These are phyloP conservation scores for Coffea eugenioides DNA, from an alignment of 257 asterid species.

Conservation along the genomic window DNA sequence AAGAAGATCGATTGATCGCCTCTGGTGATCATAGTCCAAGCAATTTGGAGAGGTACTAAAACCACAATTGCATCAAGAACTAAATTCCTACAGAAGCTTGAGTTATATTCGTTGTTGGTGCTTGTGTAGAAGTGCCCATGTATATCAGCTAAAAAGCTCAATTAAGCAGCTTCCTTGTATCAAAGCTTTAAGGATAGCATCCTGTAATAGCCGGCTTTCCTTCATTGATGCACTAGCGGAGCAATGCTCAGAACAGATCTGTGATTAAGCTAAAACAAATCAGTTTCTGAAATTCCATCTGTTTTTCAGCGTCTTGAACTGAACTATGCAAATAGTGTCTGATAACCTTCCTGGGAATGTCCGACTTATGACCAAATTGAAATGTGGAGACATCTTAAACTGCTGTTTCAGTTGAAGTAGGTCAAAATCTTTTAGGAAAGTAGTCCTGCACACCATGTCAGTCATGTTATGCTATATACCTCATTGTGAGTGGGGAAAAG, in stretches of 20 bases:
- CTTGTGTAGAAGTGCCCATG: neutral
- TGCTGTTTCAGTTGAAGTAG: neutral
- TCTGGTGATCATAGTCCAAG: slow-evolving; percentile 26
- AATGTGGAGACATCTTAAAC: neutral
- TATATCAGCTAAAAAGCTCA: neutral
- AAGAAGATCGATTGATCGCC: slow-evolving; percentile 15
- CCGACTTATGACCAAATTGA: neutral
- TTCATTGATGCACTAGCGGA: neutral
- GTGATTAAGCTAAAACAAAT: neutral
- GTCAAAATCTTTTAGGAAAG: neutral
- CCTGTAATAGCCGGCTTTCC: neutral
- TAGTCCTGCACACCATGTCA: too few species aligned
- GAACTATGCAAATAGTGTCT: too few species aligned
- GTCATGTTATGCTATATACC: neutral
- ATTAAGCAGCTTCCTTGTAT: neutral
- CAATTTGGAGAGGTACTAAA: slow-evolving; percentile 46
- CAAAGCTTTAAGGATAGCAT: neutral
- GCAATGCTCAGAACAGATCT: neutral
- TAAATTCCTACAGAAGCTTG: neutral
- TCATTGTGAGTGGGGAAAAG: slow-evolving; percentile 22
- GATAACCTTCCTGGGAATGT: neutral
- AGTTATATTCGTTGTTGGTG: neutral
- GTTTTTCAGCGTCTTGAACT: too few species aligned
- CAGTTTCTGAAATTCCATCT: neutral
- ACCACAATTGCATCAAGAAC: too few species aligned